These are phyloP conservation scores for Metarhizium robertsii DNA, from an alignment of 2,329 filamentous ascomycete species.

Conservation along the genomic window DNA sequence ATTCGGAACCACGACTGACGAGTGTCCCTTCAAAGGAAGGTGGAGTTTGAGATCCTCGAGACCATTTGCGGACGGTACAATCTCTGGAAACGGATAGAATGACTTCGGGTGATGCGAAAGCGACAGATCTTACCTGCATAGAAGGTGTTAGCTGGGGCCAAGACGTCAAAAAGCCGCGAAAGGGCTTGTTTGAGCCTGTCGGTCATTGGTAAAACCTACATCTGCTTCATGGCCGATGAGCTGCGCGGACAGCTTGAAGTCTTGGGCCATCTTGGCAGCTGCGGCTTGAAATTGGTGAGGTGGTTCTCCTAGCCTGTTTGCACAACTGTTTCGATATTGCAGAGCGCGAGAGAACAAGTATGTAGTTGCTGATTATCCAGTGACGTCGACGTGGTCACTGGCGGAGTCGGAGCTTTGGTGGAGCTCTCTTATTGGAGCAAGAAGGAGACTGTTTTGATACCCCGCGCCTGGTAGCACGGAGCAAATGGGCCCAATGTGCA, in stretches of 20 bases:
- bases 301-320: conserved; percentile 1
- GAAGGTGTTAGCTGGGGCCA: background rate
- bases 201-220: conserved; percentile 44
- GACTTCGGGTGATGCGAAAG: conserved; percentile 62
- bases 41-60: conserved; percentile 53
- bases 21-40: conserved; percentile 70
- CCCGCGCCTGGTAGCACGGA: background rate
- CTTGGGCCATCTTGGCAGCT: conserved; percentile 51
- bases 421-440: conserved; percentile 3
- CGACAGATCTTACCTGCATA: conserved; percentile 72
- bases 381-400: conserved; percentile 6
- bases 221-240: conserved; percentile 87
- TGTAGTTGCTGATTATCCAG: background rate
- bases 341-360: background rate
- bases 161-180: background rate
- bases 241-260: conserved; percentile 89
- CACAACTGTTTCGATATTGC: background rate
- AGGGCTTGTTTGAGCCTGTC: background rate
- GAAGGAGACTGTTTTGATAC: background rate
- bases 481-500: background rate
- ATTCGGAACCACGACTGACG: conserved; percentile 69
- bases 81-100: conserved; percentile 86
- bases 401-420: conserved; percentile 4
- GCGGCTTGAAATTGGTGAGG: conserved; percentile 5
- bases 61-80: conserved; percentile 83